Evolutionary conservation across 768 basidiomycete species (phyloP).

Genomic region (Mycena vulgaris): DNA sequence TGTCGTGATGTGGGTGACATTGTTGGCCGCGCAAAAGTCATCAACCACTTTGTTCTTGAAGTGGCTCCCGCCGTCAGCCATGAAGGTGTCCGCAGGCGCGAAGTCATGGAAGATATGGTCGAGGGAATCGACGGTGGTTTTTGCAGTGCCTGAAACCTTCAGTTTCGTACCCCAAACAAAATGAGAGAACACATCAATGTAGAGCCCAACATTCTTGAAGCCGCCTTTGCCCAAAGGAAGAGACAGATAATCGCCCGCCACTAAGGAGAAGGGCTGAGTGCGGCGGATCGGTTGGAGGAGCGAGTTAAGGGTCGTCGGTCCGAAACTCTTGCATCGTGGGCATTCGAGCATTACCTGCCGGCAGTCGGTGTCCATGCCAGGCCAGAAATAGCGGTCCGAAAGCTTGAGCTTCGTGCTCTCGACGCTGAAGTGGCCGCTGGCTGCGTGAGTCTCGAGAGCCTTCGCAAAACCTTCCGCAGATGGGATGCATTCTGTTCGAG

Average conservation of each 20-base stretch:
- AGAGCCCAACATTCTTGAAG: constrained; percentile 39
- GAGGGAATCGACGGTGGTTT: constrained; percentile 3
- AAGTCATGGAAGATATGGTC: constrained; percentile 38
- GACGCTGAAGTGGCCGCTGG: constrained; percentile 43
- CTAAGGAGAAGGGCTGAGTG: constrained; percentile 45
- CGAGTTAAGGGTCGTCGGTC: no score
- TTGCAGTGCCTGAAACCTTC: not conserved
- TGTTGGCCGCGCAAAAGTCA: constrained; percentile 32
- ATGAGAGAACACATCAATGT: constrained; percentile 39
- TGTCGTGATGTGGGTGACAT: constrained; percentile 34
- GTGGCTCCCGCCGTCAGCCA: constrained; percentile 44
- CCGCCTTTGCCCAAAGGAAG: constrained; percentile 45
- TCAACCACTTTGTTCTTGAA: constrained; percentile 41
- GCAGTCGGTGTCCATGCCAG: no score
- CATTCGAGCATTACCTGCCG: constrained; percentile 32
- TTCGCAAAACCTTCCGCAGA: constrained; percentile 23
- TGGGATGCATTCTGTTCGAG: constrained; percentile 25
- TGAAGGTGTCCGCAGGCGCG: constrained; percentile 25
- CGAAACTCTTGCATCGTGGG: no score
- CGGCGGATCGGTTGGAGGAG: constrained; percentile 49
- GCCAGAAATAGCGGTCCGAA: constrained; percentile 27
- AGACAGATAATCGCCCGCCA: constrained; percentile 48
- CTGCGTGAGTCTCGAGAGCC: constrained; percentile 20
- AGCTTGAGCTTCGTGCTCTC: constrained; percentile 43
- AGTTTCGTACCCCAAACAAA: constrained; percentile 44